These are phyloP conservation scores for Metschnikowia santaceciliae DNA, from an alignment of 805 yeast species.

Conservation along the genomic window DNA sequence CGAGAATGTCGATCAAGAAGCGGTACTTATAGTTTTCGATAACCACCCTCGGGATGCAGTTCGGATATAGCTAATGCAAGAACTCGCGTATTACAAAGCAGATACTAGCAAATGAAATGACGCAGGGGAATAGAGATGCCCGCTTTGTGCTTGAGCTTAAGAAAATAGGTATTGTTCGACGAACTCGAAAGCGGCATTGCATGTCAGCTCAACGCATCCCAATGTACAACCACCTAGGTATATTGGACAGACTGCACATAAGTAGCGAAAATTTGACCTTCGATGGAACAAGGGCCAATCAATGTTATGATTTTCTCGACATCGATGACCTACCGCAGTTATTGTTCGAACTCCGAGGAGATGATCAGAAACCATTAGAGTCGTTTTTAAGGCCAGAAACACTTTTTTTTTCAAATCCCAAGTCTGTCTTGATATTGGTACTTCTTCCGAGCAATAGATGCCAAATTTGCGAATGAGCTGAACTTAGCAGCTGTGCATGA, in stretches of 20 bases:
- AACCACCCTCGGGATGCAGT: neutral
- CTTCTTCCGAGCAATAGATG: no score
- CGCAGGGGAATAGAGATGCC: neutral
- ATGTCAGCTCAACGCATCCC: neutral
- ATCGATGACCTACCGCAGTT: no score
- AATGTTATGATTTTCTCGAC: no score
- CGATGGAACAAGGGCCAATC: no score
- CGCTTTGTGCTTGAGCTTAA: neutral
- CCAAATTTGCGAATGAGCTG: neutral
- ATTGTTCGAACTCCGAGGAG: no score
- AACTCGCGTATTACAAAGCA: neutral
- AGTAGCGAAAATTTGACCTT: neutral
- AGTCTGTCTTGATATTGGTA: no score
- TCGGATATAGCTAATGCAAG: neutral
- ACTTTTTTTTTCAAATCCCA: no score
- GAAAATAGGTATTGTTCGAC: neutral
- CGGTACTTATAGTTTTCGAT: neutral
- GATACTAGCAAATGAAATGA: neutral
- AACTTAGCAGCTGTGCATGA: neutral
- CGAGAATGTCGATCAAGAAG: no score
- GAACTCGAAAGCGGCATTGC: neutral
- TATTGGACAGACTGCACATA: neutral
- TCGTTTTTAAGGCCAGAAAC: no score
- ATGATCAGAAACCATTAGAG: no score
- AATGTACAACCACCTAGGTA: slow-evolving; percentile 3